Evolutionary conservation across 2,329 filamentous ascomycete genomes (phyloP), one percentile per base, ranked within the genome.

Genomic region (Blastomyces gilchristii): DNA sequence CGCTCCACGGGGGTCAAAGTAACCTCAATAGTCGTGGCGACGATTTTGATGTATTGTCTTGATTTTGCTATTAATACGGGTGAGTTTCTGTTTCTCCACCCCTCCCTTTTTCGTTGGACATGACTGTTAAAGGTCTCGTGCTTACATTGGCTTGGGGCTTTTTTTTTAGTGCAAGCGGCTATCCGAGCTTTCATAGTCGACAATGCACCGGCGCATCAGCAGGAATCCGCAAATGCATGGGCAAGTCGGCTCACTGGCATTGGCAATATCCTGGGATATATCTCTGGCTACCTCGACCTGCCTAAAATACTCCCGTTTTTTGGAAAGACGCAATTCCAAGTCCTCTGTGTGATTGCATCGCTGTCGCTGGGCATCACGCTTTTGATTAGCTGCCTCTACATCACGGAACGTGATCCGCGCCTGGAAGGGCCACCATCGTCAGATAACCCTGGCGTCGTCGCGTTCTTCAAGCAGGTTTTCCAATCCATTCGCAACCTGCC

Each of bases 31-130:
- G 79, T 90, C 41, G 82, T 90, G 63, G 93, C 93, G 8, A 91
- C 96, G 6, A 72, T 91, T 39, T 88, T 91, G 78, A 89, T 97
- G 69, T 97, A 96, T 75, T 81, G 94, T 59, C 82, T 97, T 60
- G 93, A 97, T 74, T 94, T 97, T 74, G 86, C 92, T 70, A 94
- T 97, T 78, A 97, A 97, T 76, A 94, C 92, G 63, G 87, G 87
- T 89, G 77, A 69, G 80, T 75, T 64, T 60, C 28, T 28, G 28
- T 28, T 28, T 9, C 34, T 60, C 31, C 3, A 9, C 50, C 5
- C 18, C 16, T 4, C 31, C 45, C 53, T 22, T 56, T 34, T 8
- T 22, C 7, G 1, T 9, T 14, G 3, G 53, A 52, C 12, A 2
- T 8, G n/a, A 9, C 45, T 58, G 12, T n/a, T 52, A 31, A 34